These are phyloP conservation scores for Lasiodiplodia sp. DNA, from an alignment of 2,329 filamentous ascomycete species.

Conservation along the genomic window DNA sequence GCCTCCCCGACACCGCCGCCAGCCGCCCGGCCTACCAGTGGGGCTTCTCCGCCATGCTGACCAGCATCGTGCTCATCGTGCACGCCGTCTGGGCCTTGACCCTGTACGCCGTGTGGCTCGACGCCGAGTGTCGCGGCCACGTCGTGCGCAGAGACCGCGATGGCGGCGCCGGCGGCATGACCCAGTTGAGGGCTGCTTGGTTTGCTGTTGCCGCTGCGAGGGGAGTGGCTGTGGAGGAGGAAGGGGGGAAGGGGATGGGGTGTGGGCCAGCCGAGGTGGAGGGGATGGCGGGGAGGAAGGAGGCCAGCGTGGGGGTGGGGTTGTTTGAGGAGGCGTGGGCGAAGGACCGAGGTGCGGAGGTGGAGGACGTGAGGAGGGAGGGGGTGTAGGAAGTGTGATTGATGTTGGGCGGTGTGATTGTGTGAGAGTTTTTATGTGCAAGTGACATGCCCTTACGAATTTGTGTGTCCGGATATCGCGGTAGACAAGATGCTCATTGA, in stretches of 20 bases:
- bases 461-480: too few relatives aligned
- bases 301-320: conserved; percentile 5
- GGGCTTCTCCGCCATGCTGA: conserved; percentile 48
- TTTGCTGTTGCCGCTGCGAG: conserved; percentile 35
- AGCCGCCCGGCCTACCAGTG: conserved; percentile 41
- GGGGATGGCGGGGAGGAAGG: not conserved
- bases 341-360: not conserved
- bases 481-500: too few relatives aligned
- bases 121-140: conserved; percentile 36
- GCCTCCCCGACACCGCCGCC: conserved; percentile 39
- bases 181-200: conserved; percentile 40
- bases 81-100: conserved; percentile 42
- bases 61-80: conserved; percentile 41
- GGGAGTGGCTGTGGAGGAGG: conserved; percentile 29
- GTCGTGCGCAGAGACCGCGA: too few relatives aligned
- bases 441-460: too few relatives aligned
- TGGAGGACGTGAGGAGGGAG: not conserved
- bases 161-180: conserved; percentile 33
- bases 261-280: not conserved
- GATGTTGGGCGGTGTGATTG: too few relatives aligned
- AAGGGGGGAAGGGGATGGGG: conserved; percentile 33
- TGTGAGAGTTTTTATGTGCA: too few relatives aligned
- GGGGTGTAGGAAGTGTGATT: not conserved
- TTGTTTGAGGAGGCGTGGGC: conserved; percentile 27
- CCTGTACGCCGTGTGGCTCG: conserved; percentile 47